Evolutionary conservation across 371 early-diverging fungal genomes (phyloP), one percentile per base, ranked within the genome.

Genomic region (Cladochytrium tenue): DNA sequence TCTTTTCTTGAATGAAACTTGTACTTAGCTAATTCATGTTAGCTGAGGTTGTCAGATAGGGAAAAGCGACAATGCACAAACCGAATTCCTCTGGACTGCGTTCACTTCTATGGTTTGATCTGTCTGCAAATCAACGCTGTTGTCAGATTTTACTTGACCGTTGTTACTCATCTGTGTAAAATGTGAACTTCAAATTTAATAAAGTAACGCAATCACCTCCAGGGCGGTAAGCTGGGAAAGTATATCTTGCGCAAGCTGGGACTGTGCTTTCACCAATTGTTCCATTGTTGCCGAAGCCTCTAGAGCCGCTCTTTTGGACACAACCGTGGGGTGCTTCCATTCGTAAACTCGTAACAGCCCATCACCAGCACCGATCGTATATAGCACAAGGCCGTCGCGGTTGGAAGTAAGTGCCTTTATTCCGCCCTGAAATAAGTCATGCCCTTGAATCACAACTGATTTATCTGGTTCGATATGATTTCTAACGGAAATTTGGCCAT

Each of bases 401-500:
- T 71, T 72, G 1, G 73, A 50, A 23, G 68, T 67, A 13, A 71
- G 65, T 30, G 70, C 63, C 3, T 26, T 36, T 1, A 77, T 74
- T 5, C 83, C 83, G 5, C 77, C 80, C 0, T 61, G 59, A 3
- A 56, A 32, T 17, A 72, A 62, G 63, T 83, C 83, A 51, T 83
- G 83, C 10, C 73, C 73, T 58, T 59, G 70, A 25, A 76, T 36
- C 53, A 72, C 71, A 27, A 68, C 51, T 31, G 68, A 43, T 36
- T 76, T 73, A 30, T 78, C 79, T 26, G 78, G 78, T 30, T 83
- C 81, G 20, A 79, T 4, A 23, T 80, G 69, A 17, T 75, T 72
- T 5, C 81, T 70, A 25, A 76, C 66, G 1, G 76, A 76, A 23
- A 79, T 59, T 25, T n/a, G 28, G 0, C 83, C 83, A 51, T 83